Evolutionary conservation across 2,329 filamentous ascomycete genomes (phyloP), one percentile per base, ranked within the genome.

Genomic region (Cordyceps cateniannulata): DNA sequence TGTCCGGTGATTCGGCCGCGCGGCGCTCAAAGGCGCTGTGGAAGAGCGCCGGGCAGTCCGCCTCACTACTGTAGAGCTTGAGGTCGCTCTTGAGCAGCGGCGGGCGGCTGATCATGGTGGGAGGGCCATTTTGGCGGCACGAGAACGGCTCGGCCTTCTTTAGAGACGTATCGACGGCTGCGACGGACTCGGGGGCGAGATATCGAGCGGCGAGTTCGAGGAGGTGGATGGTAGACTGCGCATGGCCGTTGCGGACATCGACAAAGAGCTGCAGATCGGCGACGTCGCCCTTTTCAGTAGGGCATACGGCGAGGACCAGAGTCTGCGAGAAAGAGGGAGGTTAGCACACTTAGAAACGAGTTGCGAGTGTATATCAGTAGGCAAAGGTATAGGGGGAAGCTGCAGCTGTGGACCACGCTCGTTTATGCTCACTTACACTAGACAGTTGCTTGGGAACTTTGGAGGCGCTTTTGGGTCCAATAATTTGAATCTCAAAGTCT

Each of bases 161-260:
- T n/a, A 49, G 24, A 8, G 50, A 38, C 8, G 51, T 0, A 5
- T 32, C 29, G 16, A 27, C 20, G 25, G 3, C 10, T 14, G 20
- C 25, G 14, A 18, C 12, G n/a, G 42, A 7, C 3, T 56, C 52
- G 16, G 59, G 45, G 5, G 59, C 59, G n/a, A 61, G 53, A 38
- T 61, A 61, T 22, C 51, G 59, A 16, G 59, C 59, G n/a, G 47
- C 59, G 35, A 61, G 59, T 25, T 61, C 59, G 52, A 61, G 59
- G 20, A 61, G 59, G 22, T 61, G 59, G 9, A 29, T 8, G 5
- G 45, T 47, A 5, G 59, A 50, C 14, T 50, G 24, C 1, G 51
- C 59, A 40, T 50, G 59, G 59, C 59, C 59, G 52, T 61, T 56
- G 24, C 59, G 51, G 38, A 57, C 59, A 27, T 61, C 59, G 47